Base-by-base conservation (phyloP, 2,329 filamentous ascomycete species). In the Aspergillus melleus region DNA sequence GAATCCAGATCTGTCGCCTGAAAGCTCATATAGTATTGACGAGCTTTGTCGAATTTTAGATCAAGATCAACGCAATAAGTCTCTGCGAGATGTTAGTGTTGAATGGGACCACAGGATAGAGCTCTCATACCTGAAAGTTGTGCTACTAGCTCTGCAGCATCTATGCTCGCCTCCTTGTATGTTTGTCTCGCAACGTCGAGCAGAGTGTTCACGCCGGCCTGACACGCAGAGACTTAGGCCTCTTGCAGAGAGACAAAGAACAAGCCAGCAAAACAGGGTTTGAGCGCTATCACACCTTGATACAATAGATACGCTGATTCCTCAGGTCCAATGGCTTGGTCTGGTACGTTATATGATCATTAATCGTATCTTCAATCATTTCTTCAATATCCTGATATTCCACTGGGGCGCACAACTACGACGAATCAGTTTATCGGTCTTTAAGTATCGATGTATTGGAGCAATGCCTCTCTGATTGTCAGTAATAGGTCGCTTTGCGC, bases 271-370 rank as follows among this genome's bases (percentile, higher is more conserved):
- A 32, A 10, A 4, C 24, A 16, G 4, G 44, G 12, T 5, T 12
- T 11, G 30, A 4, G 36, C 12, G 19, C 30, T 14, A 51, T n/a
- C 29, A 14, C 69, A 88, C 86, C 78, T 90, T 95, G 32, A 98
- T 89, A 22, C 94, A 94, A 77, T 96, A 97, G 0, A 90, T 91
- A 63, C 94, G 84, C 72, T 98, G 94, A 62, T 97, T 96, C 14
- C 93, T 86, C 58, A 96, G 81, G 62, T 97, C 94, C 4, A 98
- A 81, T 0, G 95, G 89, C 22, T 88, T 86, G 51, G 84, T 90
- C 60, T 91, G 89, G 66, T 90, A 96, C 0, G 83, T 85, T 0
- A 92, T 90, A 71, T 96, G 90, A 9, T 90, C 84, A 64, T 98
- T 95, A 66, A 99, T 88, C 0, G 86, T 86, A 14, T 81, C 77